A percentile compares a stretch with the other conserved stretches of the same genome.
Evolutionary conservation across 495 filamentous ascomycete species (phyloP).

Genomic region (Chaetomidium leptoderma): DNA sequence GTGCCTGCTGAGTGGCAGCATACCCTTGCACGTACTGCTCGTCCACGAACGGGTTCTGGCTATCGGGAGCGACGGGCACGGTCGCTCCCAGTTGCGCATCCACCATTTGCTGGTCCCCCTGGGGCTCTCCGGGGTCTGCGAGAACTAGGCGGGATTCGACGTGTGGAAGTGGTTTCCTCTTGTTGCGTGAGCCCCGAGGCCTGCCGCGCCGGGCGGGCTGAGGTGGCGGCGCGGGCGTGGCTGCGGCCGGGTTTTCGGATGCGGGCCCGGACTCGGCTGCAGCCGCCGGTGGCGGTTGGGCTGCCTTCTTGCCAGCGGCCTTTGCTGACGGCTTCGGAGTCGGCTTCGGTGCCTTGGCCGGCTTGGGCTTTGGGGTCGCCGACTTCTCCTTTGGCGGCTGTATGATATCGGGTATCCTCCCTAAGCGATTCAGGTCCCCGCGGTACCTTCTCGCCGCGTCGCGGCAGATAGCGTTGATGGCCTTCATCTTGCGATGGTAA

Average conservation of each 20-base stretch:
- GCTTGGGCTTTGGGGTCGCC: constrained; percentile 10
- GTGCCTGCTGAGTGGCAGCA: constrained; percentile 2
- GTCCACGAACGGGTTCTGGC: constrained; percentile 9
- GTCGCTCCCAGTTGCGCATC: constrained; percentile 12
- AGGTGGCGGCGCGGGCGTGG: neutral
- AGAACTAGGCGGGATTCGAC: constrained; percentile 16
- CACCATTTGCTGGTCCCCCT: constrained; percentile 14
- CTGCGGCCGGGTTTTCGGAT: neutral
- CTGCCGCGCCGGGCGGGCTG: neutral
- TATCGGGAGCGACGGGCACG: neutral
- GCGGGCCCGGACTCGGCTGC: neutral
- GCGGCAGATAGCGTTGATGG: constrained; percentile 63
- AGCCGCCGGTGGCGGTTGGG: neutral
- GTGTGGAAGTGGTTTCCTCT: constrained; percentile 13
- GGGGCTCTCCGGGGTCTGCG: neutral
- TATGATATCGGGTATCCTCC: constrained; percentile 35
- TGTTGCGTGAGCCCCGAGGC: constrained; percentile 3
- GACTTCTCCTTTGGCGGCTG: neutral
- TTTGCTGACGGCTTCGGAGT: neutral
- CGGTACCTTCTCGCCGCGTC: constrained; percentile 73
- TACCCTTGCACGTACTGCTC: constrained; percentile 15
- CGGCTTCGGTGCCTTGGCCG: neutral
- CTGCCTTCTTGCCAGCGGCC: neutral
- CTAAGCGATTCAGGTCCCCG: constrained; percentile 53
- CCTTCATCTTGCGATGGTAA: constrained; percentile 55